Percentiles rank a stretch among this genome's conserved stretches.
These are phyloP conservation scores for Acrocalymma vagum DNA, from an alignment of 2,329 filamentous ascomycete genomes.

Conservation along the genomic window DNA sequence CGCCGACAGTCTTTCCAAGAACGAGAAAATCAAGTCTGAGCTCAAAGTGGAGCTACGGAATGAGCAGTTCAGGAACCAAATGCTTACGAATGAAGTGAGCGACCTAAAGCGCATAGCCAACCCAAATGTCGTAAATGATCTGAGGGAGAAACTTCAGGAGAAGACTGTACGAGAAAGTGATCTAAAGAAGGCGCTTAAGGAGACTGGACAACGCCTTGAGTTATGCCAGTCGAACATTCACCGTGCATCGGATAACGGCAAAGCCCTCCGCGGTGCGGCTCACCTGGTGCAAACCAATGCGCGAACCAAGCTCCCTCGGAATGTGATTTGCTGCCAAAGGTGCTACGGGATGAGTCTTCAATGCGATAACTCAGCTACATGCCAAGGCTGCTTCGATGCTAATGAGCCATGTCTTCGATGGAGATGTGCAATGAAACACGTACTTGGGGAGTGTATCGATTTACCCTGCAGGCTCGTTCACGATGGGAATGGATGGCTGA, in stretches of 20 bases:
- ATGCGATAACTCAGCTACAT: conserved; percentile 32
- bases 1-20: conserved; percentile 12
- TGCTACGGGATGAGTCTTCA: conserved; percentile 34
- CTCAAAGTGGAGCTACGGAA: conserved; percentile 17
- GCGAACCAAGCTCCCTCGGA: conserved; percentile 24
- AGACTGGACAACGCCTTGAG: conserved; percentile 10
- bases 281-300: conserved; percentile 30
- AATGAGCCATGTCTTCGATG: conserved; percentile 31
- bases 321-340: conserved; percentile 34
- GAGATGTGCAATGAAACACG: conserved; percentile 37
- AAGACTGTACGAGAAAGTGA: conserved; percentile 29
- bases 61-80: conserved; percentile 12
- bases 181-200: conserved; percentile 23
- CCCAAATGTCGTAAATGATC: conserved; percentile 7
- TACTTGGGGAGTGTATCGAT: conserved; percentile 28
- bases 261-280: conserved; percentile 30
- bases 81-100: conserved; percentile 23
- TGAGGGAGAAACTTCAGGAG: conserved; percentile 22
- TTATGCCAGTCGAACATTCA: conserved; percentile 12
- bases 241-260: conserved; percentile 17
- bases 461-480: conserved; percentile 32
- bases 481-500: conserved; percentile 12
- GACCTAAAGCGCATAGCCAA: conserved; percentile 10
- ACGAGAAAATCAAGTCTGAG: conserved; percentile 17
- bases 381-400: conserved; percentile 30